Conservation (phyloP, 495 filamentous ascomycete species). For the Lasiosphaeriaceae sp. region DNA sequence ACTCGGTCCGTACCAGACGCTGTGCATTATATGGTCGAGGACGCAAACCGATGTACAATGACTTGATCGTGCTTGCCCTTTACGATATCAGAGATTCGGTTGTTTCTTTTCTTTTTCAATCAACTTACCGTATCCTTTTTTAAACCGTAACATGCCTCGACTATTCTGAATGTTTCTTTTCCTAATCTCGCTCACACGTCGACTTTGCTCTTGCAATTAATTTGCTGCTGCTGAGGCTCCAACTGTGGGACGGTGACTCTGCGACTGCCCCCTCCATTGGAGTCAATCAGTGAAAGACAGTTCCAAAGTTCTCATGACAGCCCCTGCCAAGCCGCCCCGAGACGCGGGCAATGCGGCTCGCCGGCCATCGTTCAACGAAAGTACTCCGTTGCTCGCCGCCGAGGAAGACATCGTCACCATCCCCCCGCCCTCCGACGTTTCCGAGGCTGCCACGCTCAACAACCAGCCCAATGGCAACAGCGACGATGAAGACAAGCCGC, state of each 20-base stretch:
- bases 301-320: not conserved
- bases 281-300: not conserved
- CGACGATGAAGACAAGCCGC: constrained; percentile 34
- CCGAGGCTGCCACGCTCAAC: constrained; percentile 12
- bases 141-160: no score
- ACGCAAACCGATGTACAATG: no score
- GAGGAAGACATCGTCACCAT: constrained; percentile 9
- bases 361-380: constrained; percentile 19
- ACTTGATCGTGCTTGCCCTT: no score
- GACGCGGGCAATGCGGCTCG: constrained; percentile 3
- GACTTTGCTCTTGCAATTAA: not conserved
- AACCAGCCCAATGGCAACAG: constrained; percentile 12
- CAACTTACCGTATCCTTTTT: no score
- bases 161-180: no score
- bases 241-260: no score
- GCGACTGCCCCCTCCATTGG: no score
- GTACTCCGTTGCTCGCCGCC: constrained; percentile 33
- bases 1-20: no score
- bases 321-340: not conserved
- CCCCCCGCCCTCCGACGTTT: constrained; percentile 10
- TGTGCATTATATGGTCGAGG: no score
- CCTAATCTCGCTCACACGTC: not conserved
- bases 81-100: no score
- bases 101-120: no score
- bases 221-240: no score